Evolutionary conservation across 768 basidiomycete species (phyloP), one percentile per base, ranked within the genome.

Genomic region (Hypsizygus marmoreus): DNA sequence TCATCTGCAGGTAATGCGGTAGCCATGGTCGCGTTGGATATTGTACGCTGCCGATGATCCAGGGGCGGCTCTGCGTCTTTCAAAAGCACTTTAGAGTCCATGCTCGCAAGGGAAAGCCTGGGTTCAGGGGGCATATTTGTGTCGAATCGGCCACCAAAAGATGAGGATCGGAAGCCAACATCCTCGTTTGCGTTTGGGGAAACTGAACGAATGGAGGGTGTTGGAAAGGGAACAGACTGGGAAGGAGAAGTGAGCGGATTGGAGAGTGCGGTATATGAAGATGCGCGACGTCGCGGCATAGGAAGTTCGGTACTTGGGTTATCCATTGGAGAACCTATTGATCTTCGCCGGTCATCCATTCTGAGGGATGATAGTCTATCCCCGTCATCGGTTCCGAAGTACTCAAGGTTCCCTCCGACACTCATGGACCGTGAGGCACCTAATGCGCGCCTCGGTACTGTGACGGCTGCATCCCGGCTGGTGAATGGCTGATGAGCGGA

Each of bases 181-280:
- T 43, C 50, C 28, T 55, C 53, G 14, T 43, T 37, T 19, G 40
- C 22, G 16, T 52, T 39, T 14, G 72, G 74, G 24, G 83, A 82
- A 6, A 68, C 62, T 9, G 79, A 75, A 43, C 77, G 77, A 43
- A 72, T 65, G 28, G 82, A 79, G 35, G 71, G 63, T 29, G 74
- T 75, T 20, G 86, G 84, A 59, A 91, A 88, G 4, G 88, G 86
- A 31, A 90, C 71, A 24, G 77, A 72, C 46, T 61, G 55, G 32
- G 59, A 48, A 17, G 61, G 52, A 66, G 72, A 38, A 62, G 65
- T 60, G n/a, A 59, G 54, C 19, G 70, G 69, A 37, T 64, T 69
- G 54, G 71, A 72, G 23, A 76, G 73, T 40, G 73, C 60, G 49
- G 67, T 66, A 56, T 86, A 77, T 8, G 75, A 74, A 2, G 76